Base-by-base conservation (phyloP, 441 rosid species). In the Populus hybrid region DNA sequence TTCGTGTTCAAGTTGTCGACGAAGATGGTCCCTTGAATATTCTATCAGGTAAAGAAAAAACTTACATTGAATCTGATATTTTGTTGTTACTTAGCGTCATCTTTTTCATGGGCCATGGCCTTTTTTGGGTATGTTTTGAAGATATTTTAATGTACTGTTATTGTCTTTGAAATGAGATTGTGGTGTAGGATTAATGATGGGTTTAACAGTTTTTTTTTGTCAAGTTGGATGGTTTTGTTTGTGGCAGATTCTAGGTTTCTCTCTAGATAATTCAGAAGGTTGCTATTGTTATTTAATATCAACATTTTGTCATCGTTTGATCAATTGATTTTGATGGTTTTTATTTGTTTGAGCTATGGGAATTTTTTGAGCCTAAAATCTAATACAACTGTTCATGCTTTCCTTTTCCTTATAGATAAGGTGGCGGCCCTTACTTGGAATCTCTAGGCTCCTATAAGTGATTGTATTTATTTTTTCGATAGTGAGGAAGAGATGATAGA, bases 161-260 rank as follows among this genome's bases (percentile, higher is more conserved):
- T 75, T 78, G 80, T 81, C 38, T 23, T 73, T 71, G 84, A 81
- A 21, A 81, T 76, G 21, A 84, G 85, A 78, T 72, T 88, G 92
- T 84, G 91, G 93, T 77, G 88, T 84, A 83, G 90, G 87, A 81
- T 90, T 81, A 93, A 88, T 82, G 79, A 77, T 83, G 87, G 87
- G 61, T 82, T 85, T 59, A 74, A 6, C 87, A 84, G 84, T 78
- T 87, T 85, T 83, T 83, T 87, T 85, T 84, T 77, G 71, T 83
- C 90, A 85, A 87, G 87, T 91, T 87, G 88, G 82, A 72, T 14
- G 64, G 69, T 18, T 79, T 23, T 7, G 10, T 70, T 21, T 87
- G 87, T 83, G 79, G 81, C 76, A 18, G 66, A 77, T 84, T 92
- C 92, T 81, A 75, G 75, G 69, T 72, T 82, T 74, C 80, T 78